Conservation (phyloP, 2,329 filamentous ascomycete genomes). For the Sphaerulina populicola region DNA sequence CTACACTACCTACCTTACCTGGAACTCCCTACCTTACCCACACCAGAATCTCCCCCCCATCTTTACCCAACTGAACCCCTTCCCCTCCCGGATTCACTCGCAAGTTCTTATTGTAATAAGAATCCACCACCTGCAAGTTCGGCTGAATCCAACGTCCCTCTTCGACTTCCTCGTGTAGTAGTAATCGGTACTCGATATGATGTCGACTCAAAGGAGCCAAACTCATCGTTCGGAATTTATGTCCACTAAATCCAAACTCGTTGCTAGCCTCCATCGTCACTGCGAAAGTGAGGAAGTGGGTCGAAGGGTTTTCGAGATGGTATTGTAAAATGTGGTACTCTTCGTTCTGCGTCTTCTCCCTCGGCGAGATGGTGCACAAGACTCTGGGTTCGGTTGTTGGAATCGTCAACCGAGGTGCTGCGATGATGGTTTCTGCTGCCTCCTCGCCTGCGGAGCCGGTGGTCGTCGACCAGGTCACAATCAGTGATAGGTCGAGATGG, state of each 20-base stretch:
- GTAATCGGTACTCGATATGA: constrained; percentile 62
- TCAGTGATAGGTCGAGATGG: constrained; percentile 64
- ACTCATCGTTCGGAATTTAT: constrained; percentile 72
- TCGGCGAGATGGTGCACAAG: constrained; percentile 44
- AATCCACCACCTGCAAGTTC: constrained; percentile 69
- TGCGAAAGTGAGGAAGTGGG: constrained; percentile 89
- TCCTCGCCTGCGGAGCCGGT: constrained; percentile 25
- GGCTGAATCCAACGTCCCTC: constrained; percentile 61
- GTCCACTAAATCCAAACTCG: constrained; percentile 84
- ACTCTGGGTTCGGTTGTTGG: constrained; percentile 82
- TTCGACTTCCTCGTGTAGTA: constrained; percentile 48
- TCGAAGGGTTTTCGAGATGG: constrained; percentile 86
- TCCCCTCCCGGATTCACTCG: constrained; percentile 72
- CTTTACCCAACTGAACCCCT: constrained; percentile 52
- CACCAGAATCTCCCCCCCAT: constrained; percentile 34
- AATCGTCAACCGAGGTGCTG: constrained; percentile 70
- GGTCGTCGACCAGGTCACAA: constrained; percentile 67
- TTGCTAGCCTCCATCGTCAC: constrained; percentile 86
- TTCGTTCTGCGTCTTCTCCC: constrained; percentile 9
- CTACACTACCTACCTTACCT: too few species aligned
- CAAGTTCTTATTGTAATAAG: constrained; percentile 86
- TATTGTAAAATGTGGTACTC: constrained; percentile 45
- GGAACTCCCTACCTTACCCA: too few species aligned
- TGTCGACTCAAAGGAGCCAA: constrained; percentile 73
- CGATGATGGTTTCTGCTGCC: constrained; percentile 55